Evolutionary conservation across 352 stramenopile species (phyloP).

Genomic region (Hyaloperonospora brassicae): DNA sequence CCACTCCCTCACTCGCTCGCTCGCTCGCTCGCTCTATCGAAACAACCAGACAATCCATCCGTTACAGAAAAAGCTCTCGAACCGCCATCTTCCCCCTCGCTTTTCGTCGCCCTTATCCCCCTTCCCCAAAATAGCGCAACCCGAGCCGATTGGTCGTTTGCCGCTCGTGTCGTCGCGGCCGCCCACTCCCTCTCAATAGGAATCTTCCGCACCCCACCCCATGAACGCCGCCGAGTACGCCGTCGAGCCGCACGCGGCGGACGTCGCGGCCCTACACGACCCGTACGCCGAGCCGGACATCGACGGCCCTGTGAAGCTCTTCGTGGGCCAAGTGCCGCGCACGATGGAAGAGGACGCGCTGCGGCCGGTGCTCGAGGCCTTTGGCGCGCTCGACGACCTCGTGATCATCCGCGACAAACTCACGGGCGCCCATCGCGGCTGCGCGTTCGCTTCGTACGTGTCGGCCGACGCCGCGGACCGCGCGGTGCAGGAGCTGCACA

Average conservation of each 20-base stretch:
- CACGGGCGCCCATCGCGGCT: conserved; percentile 79
- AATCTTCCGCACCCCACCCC: no score
- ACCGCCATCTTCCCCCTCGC: no score
- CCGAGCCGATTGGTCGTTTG: no score
- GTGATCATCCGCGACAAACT: conserved; percentile 90
- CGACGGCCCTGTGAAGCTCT: conserved; percentile 64
- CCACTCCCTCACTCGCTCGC: no score
- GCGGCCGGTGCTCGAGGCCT: conserved; percentile 78
- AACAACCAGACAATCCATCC: no score
- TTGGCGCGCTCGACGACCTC: conserved; percentile 77
- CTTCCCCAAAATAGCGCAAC: no score
- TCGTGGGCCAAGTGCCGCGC: conserved; percentile 81
- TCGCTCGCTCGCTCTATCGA: no score
- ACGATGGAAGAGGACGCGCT: conserved; percentile 85
- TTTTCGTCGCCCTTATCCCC: no score
- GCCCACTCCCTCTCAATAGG: no score
- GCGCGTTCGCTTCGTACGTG: conserved; percentile 86
- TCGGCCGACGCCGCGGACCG: conserved; percentile 60
- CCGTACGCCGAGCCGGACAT: conserved; percentile 5
- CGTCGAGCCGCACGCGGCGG: neutral
- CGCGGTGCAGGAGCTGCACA: conserved; percentile 81
- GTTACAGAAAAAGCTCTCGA: no score
- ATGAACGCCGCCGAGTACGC: conserved; percentile 16
- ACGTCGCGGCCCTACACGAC: neutral
- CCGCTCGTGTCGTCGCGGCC: no score